phyloP scores from a whole-genome alignment of 140 eudicot species.

The Cichorium intybus region DNA sequence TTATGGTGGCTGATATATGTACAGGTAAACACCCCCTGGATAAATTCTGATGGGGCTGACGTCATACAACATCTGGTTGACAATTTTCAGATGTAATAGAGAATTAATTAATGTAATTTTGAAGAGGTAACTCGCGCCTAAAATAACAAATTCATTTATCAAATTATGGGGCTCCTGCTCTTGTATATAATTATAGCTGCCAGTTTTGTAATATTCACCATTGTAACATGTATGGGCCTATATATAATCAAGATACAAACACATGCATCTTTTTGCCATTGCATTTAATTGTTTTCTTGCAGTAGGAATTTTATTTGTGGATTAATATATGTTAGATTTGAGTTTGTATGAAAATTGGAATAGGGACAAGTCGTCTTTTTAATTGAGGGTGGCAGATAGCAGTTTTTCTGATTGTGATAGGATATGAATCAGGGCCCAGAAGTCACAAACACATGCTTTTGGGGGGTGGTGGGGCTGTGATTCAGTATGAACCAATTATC shows the following conservation, averaged over 20 bases:
- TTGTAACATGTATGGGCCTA: constrained; percentile 1
- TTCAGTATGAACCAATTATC: no score
- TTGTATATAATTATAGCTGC: constrained; percentile 4
- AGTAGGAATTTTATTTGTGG: background rate
- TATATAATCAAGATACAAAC: background rate
- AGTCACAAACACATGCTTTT: constrained; percentile 12
- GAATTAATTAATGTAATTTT: background rate
- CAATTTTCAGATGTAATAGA: constrained; percentile 51
- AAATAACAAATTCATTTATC: background rate
- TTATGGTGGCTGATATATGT: background rate
- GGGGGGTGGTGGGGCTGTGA: background rate
- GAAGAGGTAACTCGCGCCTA: constrained; percentile 2
- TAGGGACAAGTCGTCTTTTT: constrained; percentile 6
- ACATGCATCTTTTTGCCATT: background rate
- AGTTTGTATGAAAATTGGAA: background rate
- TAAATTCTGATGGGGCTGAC: constrained; percentile 77
- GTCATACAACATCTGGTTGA: constrained; percentile 80
- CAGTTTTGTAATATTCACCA: constrained; percentile 16
- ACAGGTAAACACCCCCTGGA: constrained; percentile 65
- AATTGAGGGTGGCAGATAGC: constrained; percentile 12
- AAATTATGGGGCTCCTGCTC: constrained; percentile 9
- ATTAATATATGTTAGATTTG: no score
- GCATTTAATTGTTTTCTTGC: background rate
- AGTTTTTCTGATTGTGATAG: constrained; percentile 16
- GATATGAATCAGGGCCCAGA: constrained; percentile 14